phyloP scores from a whole-genome alignment of 805 yeast species.

The Myxozyma lipomycoides region DNA sequence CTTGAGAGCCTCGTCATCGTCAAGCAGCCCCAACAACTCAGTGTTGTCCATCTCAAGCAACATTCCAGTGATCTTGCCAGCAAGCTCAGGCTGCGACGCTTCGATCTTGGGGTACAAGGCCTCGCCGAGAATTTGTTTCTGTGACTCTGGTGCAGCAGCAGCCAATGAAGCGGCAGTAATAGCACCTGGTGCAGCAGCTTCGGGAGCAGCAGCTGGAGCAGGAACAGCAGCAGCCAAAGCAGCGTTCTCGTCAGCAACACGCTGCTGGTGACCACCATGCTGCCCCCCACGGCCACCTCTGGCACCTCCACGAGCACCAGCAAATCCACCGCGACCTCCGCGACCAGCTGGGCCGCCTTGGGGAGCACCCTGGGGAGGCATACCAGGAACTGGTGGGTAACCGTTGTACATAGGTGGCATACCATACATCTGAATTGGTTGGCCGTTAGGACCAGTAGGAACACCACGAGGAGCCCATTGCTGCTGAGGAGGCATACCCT shows the following conservation, averaged over 20 bases:
- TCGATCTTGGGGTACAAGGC: slow-evolving; percentile 90
- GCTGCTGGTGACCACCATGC: slow-evolving; percentile 15
- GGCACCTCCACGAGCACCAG: slow-evolving; percentile 10
- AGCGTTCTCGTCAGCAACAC: slow-evolving; percentile 17
- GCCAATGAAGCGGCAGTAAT: slow-evolving; percentile 49
- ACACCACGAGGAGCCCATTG: slow-evolving; percentile 52
- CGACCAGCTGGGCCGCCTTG: slow-evolving; percentile 18
- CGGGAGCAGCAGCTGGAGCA: slow-evolving; percentile 26
- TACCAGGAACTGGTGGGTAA: slow-evolving; percentile 52
- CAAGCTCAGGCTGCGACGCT: slow-evolving; percentile 86
- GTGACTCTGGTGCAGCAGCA: slow-evolving; percentile 68
- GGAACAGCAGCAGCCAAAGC: slow-evolving; percentile 10
- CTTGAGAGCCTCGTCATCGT: slow-evolving; percentile 84
- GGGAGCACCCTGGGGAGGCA: slow-evolving; percentile 35
- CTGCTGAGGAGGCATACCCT: slow-evolving; percentile 37
- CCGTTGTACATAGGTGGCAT: slow-evolving; percentile 76
- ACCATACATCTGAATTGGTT: slow-evolving; percentile 77
- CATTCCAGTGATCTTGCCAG: slow-evolving; percentile 99
- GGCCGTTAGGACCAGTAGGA: slow-evolving; percentile 75
- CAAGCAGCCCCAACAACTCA: slow-evolving; percentile 83
- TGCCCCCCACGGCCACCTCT: slow-evolving; percentile 34
- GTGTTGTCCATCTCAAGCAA: slow-evolving; percentile 89
- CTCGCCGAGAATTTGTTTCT: slow-evolving; percentile 97
- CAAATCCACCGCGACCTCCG: slow-evolving; percentile 18
- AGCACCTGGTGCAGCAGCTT: slow-evolving; percentile 32